Percentiles rank a stretch among this genome's conserved stretches.
Conservation (phyloP, 257 asterid genomes). For the Fraxinus americana region DNA sequence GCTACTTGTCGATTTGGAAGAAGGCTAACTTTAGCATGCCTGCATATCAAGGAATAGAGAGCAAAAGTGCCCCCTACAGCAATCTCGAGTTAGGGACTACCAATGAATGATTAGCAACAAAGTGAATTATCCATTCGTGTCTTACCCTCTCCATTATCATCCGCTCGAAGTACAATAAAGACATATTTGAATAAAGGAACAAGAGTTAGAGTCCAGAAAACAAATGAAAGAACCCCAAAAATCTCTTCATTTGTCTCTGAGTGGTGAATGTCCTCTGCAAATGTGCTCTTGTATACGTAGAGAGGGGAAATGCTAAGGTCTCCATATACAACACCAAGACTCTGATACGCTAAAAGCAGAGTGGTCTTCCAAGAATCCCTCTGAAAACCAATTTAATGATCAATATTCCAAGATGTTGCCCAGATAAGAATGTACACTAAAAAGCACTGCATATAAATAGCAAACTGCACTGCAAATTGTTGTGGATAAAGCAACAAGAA, state of each 20-base stretch:
- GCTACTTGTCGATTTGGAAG: slow-evolving; percentile 88
- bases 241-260: slow-evolving; percentile 94
- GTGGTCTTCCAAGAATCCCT: slow-evolving; percentile 85
- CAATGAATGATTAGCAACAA: background rate
- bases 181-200: slow-evolving; percentile 93
- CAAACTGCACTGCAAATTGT: too few relatives aligned
- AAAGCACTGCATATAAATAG: background rate
- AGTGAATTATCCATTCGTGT: background rate
- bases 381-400: slow-evolving; percentile 33
- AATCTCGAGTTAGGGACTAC: slow-evolving; percentile 22
- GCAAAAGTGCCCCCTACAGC: slow-evolving; percentile 95
- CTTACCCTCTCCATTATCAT: slow-evolving; percentile 96
- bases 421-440: slow-evolving; percentile 4
- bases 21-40: slow-evolving; percentile 97
- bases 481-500: slow-evolving; percentile 1
- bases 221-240: slow-evolving; percentile 89
- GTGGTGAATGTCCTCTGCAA: slow-evolving; percentile 95
- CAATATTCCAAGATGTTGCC: background rate
- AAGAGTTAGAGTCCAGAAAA: slow-evolving; percentile 91
- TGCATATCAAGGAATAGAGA: slow-evolving; percentile 84
- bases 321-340: slow-evolving; percentile 97
- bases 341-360: slow-evolving; percentile 84
- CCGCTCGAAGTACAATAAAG: slow-evolving; percentile 86
- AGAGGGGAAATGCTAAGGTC: slow-evolving; percentile 97
- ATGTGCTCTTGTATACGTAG: slow-evolving; percentile 91